Conservation (phyloP, 2,329 filamentous ascomycete species). For the Talaromyces sp. region DNA sequence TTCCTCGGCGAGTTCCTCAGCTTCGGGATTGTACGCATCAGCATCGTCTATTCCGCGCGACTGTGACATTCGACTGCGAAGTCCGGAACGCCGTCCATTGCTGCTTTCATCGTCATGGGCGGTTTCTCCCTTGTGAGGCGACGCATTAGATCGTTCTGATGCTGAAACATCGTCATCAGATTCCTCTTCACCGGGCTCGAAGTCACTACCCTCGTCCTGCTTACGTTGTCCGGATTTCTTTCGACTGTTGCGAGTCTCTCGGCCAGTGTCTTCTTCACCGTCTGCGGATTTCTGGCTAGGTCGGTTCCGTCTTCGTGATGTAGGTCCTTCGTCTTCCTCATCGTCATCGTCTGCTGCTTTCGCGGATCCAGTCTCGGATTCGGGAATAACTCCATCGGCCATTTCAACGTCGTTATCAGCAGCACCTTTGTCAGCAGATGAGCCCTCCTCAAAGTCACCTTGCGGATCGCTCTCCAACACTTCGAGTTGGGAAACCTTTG, state of each 20-base stretch:
- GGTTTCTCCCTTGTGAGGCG: slow-evolving; percentile 36
- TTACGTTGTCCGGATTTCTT: slow-evolving; percentile 41
- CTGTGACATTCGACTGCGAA: slow-evolving; percentile 45
- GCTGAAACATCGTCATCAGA: slow-evolving; percentile 49
- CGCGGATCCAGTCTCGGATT: slow-evolving; percentile 34
- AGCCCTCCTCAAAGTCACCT: slow-evolving; percentile 26
- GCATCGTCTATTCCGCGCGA: slow-evolving; percentile 36
- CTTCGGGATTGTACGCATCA: slow-evolving; percentile 45
- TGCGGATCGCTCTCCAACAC: slow-evolving; percentile 37
- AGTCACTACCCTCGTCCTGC: slow-evolving; percentile 56
- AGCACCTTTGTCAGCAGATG: slow-evolving; percentile 17
- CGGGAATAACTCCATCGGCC: slow-evolving; percentile 33
- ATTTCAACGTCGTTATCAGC: slow-evolving; percentile 28
- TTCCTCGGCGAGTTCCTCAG: slow-evolving; percentile 54
- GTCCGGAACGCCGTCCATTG: slow-evolving; percentile 46
- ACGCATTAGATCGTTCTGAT: slow-evolving; percentile 42
- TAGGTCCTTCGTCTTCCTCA: slow-evolving; percentile 51
- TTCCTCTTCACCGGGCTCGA: slow-evolving; percentile 55
- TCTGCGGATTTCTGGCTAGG: slow-evolving; percentile 17
- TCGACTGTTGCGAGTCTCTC: slow-evolving; percentile 32
- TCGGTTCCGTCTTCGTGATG: slow-evolving; percentile 40
- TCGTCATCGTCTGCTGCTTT: slow-evolving; percentile 41
- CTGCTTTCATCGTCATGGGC: slow-evolving; percentile 44
- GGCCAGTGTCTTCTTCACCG: slow-evolving; percentile 23
- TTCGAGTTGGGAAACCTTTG: slow-evolving; percentile 36